Evolutionary conservation across 306 rosid genomes (phyloP), one percentile per base, ranked within the genome.

Genomic region (Quercus alba): DNA sequence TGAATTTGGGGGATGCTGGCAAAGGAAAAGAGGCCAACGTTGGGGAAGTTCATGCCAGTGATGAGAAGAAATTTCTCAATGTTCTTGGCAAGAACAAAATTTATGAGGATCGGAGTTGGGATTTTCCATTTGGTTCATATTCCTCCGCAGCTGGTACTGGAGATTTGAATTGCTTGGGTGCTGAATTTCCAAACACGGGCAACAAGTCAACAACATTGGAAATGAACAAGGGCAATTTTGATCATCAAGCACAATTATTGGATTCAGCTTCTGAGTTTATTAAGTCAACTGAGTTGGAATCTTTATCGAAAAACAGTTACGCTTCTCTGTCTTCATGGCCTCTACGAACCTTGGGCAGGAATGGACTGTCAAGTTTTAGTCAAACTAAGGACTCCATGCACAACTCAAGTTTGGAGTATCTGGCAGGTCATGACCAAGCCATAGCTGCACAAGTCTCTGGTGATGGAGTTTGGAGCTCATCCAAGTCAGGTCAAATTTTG

Each of bases 361-460:
- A 49, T 71, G 75, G 44, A 4, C 5, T 61, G 41, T 79, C 84
- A 28, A 72, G 77, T 77, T 73, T 75, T 5, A 41, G 70, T 75
- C 79, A 41, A 59, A 74, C 52, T 5, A 63, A 66, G 83, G 64
- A 73, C 63, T 38, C 77, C n/a, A 76, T 44, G 75, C 71, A 76
- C 35, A 73, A 73, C 33, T 13, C 75, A 33, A 58, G 59, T 63
- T 55, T 77, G 4, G 33, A 75, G 11, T 55, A 12, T 74, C 21
- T 3, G 20, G 4, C 13, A 18, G 61, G 69, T 54, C 77, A 72
- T 51, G 10, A 33, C 74, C 75, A 75, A 68, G 35, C 41, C 61
- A 63, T 12, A 52, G 76, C 69, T 58, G 70, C 64, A 28, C 46
- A 15, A 6, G 71, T 81, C 64, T 64, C 25, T 49, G 69, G 44